Percentiles rank a stretch among this genome's conserved stretches.
Evolutionary conservation across 345 rosid genomes (phyloP).

Genomic region (Ceriops decandra): DNA sequence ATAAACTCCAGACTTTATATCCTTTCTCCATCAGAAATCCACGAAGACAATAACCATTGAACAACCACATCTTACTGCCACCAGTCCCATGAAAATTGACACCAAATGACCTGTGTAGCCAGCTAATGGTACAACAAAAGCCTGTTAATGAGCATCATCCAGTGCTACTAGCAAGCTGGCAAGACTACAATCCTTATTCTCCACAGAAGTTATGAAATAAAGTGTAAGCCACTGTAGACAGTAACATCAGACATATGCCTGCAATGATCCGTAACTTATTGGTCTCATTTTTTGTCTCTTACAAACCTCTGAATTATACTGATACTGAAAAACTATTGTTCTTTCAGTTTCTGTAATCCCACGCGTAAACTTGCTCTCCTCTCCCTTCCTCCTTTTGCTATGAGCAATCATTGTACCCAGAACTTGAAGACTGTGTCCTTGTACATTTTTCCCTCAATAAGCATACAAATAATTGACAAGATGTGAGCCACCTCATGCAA

Average conservation of each 20-base stretch:
- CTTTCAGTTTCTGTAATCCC: too few species aligned
- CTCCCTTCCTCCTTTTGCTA: too few species aligned
- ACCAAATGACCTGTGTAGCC: neutral
- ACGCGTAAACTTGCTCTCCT: too few species aligned
- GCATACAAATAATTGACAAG: neutral
- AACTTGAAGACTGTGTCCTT: neutral
- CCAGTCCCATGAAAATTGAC: neutral
- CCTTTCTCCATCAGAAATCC: too few species aligned
- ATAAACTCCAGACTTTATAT: too few species aligned
- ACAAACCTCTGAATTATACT: too few species aligned
- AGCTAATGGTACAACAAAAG: neutral
- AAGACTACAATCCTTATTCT: neutral
- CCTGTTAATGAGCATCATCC: neutral
- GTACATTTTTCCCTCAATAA: neutral
- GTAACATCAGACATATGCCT: too few species aligned
- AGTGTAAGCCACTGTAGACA: too few species aligned
- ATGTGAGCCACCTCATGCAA: neutral
- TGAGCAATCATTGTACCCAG: too few species aligned
- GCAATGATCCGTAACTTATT: neutral
- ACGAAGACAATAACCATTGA: neutral
- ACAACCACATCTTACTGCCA: neutral
- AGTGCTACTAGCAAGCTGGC: too few species aligned
- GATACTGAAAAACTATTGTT: too few species aligned
- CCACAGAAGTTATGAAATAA: neutral
- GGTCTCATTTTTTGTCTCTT: too few species aligned